Evolutionary conservation across 2,329 filamentous ascomycete species (phyloP).

Genomic region (Pseudogymnoascus sp.): DNA sequence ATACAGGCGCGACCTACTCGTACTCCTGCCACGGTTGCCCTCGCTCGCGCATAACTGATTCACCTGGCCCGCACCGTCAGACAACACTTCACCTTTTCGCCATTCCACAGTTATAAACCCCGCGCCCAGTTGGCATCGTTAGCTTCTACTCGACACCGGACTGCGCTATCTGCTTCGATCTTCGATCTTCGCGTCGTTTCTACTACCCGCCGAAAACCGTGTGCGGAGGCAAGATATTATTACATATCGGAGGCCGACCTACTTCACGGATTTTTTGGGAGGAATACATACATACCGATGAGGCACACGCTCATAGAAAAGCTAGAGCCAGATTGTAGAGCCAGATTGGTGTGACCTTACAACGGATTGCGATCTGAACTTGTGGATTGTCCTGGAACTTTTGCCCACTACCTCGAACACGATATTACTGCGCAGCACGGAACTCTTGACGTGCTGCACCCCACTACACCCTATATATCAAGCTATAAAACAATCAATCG

Average conservation of each 20-base stretch:
- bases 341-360: conserved; percentile 2
- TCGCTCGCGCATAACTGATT: neutral
- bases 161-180: neutral
- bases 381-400: neutral
- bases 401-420: neutral
- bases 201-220: neutral
- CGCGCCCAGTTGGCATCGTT: neutral
- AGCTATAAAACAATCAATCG: neutral
- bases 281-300: conserved; percentile 1
- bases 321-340: neutral
- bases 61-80: neutral
- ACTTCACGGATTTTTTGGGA: neutral
- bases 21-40: neutral
- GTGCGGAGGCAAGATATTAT: neutral
- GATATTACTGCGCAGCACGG: neutral
- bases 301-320: conserved; percentile 1
- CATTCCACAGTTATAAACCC: neutral
- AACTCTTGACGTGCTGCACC: neutral
- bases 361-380: neutral
- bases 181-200: neutral
- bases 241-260: neutral
- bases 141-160: neutral
- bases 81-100: neutral
- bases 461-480: neutral
- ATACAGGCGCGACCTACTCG: neutral